Base-by-base conservation (phyloP, 2,329 filamentous ascomycete genomes). In the Fusarium coffeatum region DNA sequence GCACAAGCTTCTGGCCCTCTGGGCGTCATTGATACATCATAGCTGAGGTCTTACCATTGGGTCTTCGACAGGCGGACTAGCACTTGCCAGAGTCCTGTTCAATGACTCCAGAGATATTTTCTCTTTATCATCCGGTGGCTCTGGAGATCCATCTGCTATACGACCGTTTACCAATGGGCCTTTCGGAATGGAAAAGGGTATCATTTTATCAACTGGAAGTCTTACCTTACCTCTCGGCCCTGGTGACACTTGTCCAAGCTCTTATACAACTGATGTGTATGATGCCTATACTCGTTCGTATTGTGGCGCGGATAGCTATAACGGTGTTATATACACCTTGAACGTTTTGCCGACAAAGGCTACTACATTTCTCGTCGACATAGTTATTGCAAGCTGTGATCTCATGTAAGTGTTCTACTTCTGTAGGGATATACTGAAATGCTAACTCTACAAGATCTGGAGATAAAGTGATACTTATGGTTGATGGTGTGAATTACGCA, bases 171-270 rank as follows among this genome's bases (percentile, higher is more conserved):
- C 53, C 3, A 4, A 55, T 40, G 53, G 53, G 7, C 53, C 53
- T 23, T 55, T 55, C 2, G 53, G 42, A 9, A 55, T 55, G 41
- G 13, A 16, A 10, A 47, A 40, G 13, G 53, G 53, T 1, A 20
- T 55, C 5, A 55, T 55, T 40, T 7, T 55, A 4, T 47, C 53
- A 15, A 55, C 53, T 48, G 53, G 53, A 40, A 37, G 12, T 27
- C 5, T 46, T 4, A 37, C 41, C 6, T 6, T 6, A 5, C 23
- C 23, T 23, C 7, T 23, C 23, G 23, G 23, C 23, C 23, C 23
- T 23, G 23, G 23, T 8, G 20, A 55, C 10, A 45, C 16, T 0
- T 55, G 51, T 3, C 51, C 51, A 3, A 55, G 40, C 27, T 55
- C 41, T 11, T 55, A 55, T 4, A 27, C 51, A 5, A 55, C 51